Evolutionary conservation across 2,329 filamentous ascomycete species (phyloP).

Genomic region (Bipolaris zeicola): DNA sequence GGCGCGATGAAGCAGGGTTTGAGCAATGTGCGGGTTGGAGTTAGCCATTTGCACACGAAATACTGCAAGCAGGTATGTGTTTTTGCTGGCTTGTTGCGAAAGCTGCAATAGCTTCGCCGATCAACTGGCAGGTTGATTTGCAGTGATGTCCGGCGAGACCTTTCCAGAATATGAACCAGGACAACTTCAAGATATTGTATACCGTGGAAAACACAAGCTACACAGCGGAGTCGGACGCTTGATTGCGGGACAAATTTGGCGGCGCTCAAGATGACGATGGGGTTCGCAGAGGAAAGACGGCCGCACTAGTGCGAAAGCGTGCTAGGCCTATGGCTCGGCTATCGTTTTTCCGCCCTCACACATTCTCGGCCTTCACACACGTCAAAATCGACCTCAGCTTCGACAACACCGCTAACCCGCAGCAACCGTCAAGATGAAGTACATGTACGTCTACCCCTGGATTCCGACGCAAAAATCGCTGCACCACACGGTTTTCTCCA

Average conservation of each 20-base stretch:
- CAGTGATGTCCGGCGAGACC: neutral
- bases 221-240: neutral
- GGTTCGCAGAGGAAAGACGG: constrained; percentile 1
- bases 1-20: constrained; percentile 73
- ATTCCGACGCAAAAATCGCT: constrained; percentile 18
- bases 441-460: constrained; percentile 65
- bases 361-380: constrained; percentile 12
- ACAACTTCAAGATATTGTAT: neutral
- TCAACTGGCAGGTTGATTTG: neutral
- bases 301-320: constrained; percentile 12
- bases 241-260: neutral
- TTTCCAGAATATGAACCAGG: neutral
- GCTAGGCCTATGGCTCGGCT: constrained; percentile 22
- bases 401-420: constrained; percentile 44
- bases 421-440: constrained; percentile 82
- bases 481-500: constrained; percentile 16
- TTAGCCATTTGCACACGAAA: constrained; percentile 27
- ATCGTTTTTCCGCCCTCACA: constrained; percentile 22
- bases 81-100: neutral
- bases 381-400: constrained; percentile 18
- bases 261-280: constrained; percentile 6
- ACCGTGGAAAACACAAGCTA: too few species aligned
- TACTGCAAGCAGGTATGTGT: neutral
- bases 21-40: constrained; percentile 27
- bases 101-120: neutral